A percentile compares a stretch with the other conserved stretches of the same genome.
These are phyloP conservation scores for Botryotinia narcissicola DNA, from an alignment of 2,329 filamentous ascomycete species.

Conservation along the genomic window DNA sequence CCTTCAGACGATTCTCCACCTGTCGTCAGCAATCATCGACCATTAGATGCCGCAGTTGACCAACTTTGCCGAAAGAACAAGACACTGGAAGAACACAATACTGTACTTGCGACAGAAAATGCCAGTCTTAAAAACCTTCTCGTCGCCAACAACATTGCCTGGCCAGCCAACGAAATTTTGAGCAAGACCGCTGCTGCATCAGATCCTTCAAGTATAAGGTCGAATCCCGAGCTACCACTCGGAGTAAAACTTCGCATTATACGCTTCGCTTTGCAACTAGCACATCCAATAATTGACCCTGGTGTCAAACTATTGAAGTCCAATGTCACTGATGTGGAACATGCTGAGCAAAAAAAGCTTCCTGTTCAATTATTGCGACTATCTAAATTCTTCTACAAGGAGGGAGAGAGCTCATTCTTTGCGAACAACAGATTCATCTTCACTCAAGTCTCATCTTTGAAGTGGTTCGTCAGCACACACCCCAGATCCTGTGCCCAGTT, in stretches of 20 bases:
- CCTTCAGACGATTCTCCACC: not conserved
- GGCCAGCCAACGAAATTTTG: no score
- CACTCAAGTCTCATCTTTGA: not conserved
- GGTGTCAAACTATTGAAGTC: not conserved
- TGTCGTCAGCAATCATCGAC: not conserved
- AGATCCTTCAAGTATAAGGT: not conserved
- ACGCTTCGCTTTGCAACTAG: not conserved
- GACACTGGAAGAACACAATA: not conserved
- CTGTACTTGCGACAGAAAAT: not conserved
- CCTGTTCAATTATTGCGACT: conserved; percentile 3
- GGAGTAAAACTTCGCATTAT: not conserved
- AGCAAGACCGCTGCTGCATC: not conserved
- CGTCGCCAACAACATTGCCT: not conserved
- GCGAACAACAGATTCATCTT: not conserved
- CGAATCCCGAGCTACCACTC: not conserved
- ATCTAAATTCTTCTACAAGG: not conserved
- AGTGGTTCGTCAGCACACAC: not conserved
- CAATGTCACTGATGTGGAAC: not conserved
- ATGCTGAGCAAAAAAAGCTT: not conserved
- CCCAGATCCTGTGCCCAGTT: not conserved
- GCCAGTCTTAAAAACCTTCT: not conserved
- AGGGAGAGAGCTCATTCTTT: not conserved
- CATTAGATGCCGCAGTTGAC: not conserved
- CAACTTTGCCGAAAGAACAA: not conserved
- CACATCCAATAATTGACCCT: not conserved